Evolutionary conservation across 148 eudicot genomes (phyloP).

Genomic region (Tetragonia tetragonoides): DNA sequence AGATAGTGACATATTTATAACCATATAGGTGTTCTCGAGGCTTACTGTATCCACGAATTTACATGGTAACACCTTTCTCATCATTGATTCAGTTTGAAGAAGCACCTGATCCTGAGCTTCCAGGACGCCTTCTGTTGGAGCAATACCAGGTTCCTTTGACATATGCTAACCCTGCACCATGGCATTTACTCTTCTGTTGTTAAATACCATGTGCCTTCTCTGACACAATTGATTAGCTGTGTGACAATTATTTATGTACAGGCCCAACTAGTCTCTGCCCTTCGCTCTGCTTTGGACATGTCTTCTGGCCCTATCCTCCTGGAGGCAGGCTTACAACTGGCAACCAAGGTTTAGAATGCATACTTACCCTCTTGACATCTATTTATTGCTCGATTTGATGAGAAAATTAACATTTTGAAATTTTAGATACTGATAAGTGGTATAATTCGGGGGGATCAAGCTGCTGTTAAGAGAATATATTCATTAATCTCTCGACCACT

Average conservation of each 20-base stretch:
- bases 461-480: conserved; percentile 85
- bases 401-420: conserved; percentile 16
- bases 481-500: conserved; percentile 83
- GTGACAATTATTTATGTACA: conserved; percentile 21
- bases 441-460: conserved; percentile 83
- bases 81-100: conserved; percentile 63
- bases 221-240: background rate
- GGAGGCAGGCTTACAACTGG: conserved; percentile 95
- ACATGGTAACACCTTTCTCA: conserved; percentile 1
- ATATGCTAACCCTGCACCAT: background rate
- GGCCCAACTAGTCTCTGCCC: conserved; percentile 96
- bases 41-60: background rate
- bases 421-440: conserved; percentile 85
- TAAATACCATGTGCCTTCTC: background rate
- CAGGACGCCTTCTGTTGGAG: conserved; percentile 80
- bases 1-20: conserved; percentile 2
- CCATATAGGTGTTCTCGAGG: background rate
- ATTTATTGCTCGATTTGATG: conserved; percentile 12
- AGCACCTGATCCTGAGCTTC: conserved; percentile 86
- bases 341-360: conserved; percentile 67
- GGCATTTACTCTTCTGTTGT: background rate
- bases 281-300: conserved; percentile 87
- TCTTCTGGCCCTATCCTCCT: conserved; percentile 83
- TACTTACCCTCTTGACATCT: conserved; percentile 4
- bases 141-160: conserved; percentile 80